Evolutionary conservation across 805 yeast species (phyloP).

Genomic region (Metschnikowia reukaufii): DNA sequence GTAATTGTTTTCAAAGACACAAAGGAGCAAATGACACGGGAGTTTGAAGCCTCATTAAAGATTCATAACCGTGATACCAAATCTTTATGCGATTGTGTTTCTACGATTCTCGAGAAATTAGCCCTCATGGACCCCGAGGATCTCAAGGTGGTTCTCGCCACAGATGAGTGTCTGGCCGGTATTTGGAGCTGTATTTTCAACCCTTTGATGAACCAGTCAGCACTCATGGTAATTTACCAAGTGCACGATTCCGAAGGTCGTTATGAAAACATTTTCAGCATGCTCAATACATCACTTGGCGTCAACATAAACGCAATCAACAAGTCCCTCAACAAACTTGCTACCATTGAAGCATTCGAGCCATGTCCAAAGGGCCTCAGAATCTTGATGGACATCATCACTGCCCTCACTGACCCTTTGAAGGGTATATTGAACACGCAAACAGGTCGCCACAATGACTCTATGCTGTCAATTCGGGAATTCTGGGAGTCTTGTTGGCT

Average conservation of each 20-base stretch:
- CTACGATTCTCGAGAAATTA: slow-evolving; percentile 30
- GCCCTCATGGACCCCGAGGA: slow-evolving; percentile 31
- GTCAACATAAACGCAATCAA: slow-evolving; percentile 51
- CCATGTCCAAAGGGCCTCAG: slow-evolving; percentile 76
- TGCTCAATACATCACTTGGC: slow-evolving; percentile 46
- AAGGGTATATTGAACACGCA: slow-evolving; percentile 48
- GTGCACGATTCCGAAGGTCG: slow-evolving; percentile 76
- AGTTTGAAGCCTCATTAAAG: slow-evolving; percentile 24
- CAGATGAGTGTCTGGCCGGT: slow-evolving; percentile 50
- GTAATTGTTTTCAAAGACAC: slow-evolving; percentile 26
- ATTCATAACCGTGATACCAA: slow-evolving; percentile 34
- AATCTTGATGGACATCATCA: slow-evolving; percentile 70
- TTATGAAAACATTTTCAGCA: slow-evolving; percentile 64
- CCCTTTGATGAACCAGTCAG: slow-evolving; percentile 64
- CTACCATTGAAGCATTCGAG: slow-evolving; percentile 53
- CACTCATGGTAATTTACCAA: slow-evolving; percentile 70
- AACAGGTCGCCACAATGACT: slow-evolving; percentile 2
- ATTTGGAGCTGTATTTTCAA: slow-evolving; percentile 76
- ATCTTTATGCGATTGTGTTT: slow-evolving; percentile 22
- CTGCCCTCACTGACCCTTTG: slow-evolving; percentile 64
- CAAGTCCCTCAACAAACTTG: slow-evolving; percentile 45
- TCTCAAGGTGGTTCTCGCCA: slow-evolving; percentile 24
- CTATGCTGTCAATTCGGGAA: slow-evolving; percentile 25
- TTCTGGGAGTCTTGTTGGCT: slow-evolving; percentile 78
- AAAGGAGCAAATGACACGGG: slow-evolving; percentile 24